A percentile compares a stretch with the other conserved stretches of the same genome.
These are phyloP conservation scores for Circinella minor DNA, from an alignment of 371 early-diverging fungal genomes.

Conservation along the genomic window DNA sequence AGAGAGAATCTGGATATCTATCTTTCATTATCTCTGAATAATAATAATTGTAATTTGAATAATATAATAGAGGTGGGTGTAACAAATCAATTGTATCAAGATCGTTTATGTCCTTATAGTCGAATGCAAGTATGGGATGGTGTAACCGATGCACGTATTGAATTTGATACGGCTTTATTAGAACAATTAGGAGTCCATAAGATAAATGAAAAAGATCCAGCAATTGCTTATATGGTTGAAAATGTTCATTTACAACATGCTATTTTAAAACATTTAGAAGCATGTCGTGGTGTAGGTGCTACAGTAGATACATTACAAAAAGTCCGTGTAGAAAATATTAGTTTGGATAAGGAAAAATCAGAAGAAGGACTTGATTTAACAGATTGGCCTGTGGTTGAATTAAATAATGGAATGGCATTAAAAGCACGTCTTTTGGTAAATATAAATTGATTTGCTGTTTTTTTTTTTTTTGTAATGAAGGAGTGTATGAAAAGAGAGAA, in stretches of 20 bases:
- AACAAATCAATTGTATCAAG: slow-evolving; percentile 58
- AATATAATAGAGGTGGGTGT: slow-evolving; percentile 58
- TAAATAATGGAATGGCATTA: slow-evolving; percentile 60
- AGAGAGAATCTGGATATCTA: too few relatives aligned
- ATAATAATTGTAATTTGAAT: background rate
- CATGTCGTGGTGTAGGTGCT: slow-evolving; percentile 38
- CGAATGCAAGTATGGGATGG: slow-evolving; percentile 84
- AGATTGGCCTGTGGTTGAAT: slow-evolving; percentile 68
- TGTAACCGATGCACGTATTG: slow-evolving; percentile 63
- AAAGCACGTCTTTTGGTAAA: slow-evolving; percentile 64
- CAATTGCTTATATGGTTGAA: slow-evolving; percentile 65
- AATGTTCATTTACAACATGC: slow-evolving; percentile 54
- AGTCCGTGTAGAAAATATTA: slow-evolving; percentile 59
- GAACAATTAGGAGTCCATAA: background rate
- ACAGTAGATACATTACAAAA: slow-evolving; percentile 59
- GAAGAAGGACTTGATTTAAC: slow-evolving; percentile 38
- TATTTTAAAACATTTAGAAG: slow-evolving; percentile 50
- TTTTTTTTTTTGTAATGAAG: background rate
- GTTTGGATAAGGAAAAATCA: background rate
- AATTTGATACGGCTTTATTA: slow-evolving; percentile 59
- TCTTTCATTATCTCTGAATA: too few relatives aligned
- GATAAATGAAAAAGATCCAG: slow-evolving; percentile 9
- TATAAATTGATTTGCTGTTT: background rate
- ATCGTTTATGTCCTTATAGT: slow-evolving; percentile 60
- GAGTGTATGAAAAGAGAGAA: too few relatives aligned